Base-by-base conservation (phyloP, 805 yeast genomes). In the Wilhelminamyces savonicus region DNA sequence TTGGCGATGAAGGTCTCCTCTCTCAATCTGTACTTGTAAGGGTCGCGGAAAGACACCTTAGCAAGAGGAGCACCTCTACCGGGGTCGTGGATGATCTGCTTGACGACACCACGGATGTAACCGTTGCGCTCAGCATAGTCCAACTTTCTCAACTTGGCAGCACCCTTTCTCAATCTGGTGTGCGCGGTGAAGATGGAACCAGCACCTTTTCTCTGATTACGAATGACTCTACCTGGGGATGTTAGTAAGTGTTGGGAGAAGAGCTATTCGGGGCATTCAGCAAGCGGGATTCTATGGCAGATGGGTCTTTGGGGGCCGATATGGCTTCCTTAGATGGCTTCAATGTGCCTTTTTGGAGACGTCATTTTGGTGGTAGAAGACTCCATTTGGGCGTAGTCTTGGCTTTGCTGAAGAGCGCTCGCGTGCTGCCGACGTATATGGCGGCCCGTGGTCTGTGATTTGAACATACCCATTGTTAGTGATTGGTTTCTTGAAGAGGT, bases 181-280 rank as follows among this genome's bases (percentile, higher is more conserved):
- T 90, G 95, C 63, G 98, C 81, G 69, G 94, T 82, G 87, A 92
- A 92, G 81, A 92, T 87, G 63, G 97, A 90, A 69, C 98, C 97
- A 73, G 96, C 95, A 83, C 97, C 97, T 79, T 92, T 92, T 87
- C 99, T 88, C 82, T 92, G 99, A 82, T 92, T 92, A 78, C 98
- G 94, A 79, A 92, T 92, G 76, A 92, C 99, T 82, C 97, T 86
- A 84, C 95, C 95, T 78, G n/a, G n/a, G n/a, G n/a, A n/a, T n/a
- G 58, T 57, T 33, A 29, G 43, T 40, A 35, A 40, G 41, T 32
- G 22, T 17, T 18, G 26, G n/a, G n/a, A n/a, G n/a, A n/a, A n/a
- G n/a, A 5, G 30, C 28, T 4, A 40, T 41, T 3, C 43, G 37
- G 7, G 47, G 32, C 14, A 40, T 30, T 13, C 34, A 30, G 22